Evolutionary conservation across 2,329 filamentous ascomycete genomes (phyloP).

Genomic region (Diaporthe helianthi): DNA sequence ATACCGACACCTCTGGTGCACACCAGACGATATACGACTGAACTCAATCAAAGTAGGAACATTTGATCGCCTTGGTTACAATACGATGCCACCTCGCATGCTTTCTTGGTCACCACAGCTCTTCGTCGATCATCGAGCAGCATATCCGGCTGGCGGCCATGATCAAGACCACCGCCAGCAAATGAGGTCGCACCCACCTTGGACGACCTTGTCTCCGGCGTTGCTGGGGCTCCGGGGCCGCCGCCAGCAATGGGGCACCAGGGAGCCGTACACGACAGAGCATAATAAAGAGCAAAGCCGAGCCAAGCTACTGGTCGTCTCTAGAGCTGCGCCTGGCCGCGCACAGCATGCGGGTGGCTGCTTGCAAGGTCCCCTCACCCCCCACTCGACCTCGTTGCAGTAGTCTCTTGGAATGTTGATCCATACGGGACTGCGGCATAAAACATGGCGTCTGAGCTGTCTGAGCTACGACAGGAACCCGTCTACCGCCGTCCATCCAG

Average conservation of each 20-base stretch:
- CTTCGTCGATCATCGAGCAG: constrained; percentile 8
- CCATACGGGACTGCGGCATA: constrained; percentile 17
- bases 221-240: constrained; percentile 18
- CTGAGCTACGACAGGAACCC: constrained; percentile 27
- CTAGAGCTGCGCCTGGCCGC: constrained; percentile 5
- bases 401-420: constrained; percentile 18
- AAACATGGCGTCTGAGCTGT: constrained; percentile 26
- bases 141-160: neutral
- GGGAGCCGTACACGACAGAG: neutral
- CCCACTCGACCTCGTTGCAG: constrained; percentile 7
- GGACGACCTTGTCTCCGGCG: constrained; percentile 2
- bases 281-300: constrained; percentile 4
- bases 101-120: too few relatives aligned
- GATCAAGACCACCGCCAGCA: neutral
- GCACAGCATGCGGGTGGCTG: constrained; percentile 22
- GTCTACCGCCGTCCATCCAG: neutral
- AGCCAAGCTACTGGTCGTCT: constrained; percentile 1
- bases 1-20: constrained; percentile 17
- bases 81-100: constrained; percentile 1
- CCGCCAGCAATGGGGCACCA: constrained; percentile 2
- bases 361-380: neutral
- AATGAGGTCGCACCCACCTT: neutral
- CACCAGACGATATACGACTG: constrained; percentile 20
- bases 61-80: neutral
- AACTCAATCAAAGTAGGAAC: constrained; percentile 4